phyloP scores from a whole-genome alignment of 208 protist genomes.

The Acanthamoeba triangularis region DNA sequence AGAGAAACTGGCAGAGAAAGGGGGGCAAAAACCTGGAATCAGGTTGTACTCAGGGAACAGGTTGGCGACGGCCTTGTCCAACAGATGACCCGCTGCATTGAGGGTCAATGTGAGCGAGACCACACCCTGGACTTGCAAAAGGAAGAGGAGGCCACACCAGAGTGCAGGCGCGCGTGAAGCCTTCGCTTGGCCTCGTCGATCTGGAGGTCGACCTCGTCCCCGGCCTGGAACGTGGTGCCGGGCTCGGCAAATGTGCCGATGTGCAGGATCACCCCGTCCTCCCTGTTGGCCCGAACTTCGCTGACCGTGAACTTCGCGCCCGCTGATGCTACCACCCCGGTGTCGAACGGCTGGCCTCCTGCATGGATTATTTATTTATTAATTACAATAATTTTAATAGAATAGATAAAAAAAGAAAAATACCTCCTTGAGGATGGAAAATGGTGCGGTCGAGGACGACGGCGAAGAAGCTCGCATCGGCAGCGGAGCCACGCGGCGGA shows the following conservation, averaged over 20 bases:
- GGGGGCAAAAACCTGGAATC: neutral
- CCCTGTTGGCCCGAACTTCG: neutral
- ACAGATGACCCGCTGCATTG: constrained; percentile 22
- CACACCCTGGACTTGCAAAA: neutral
- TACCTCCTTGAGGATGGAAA: constrained; percentile 64
- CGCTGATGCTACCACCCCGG: neutral
- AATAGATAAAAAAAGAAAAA: neutral
- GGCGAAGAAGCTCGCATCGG: neutral
- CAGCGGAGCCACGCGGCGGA: neutral
- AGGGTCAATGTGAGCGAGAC: neutral
- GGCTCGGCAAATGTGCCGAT: constrained; percentile 8
- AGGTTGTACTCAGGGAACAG: constrained; percentile 21
- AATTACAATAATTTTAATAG: neutral
- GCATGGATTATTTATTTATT: neutral
- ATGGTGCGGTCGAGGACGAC: constrained; percentile 55
- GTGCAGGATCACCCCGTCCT: constrained; percentile 39
- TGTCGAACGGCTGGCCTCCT: constrained; percentile 66
- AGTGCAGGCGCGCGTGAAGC: constrained; percentile 60
- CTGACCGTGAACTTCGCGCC: neutral
- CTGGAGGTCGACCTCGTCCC: neutral
- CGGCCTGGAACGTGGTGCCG: neutral
- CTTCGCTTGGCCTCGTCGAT: constrained; percentile 40
- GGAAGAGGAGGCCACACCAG: neutral
- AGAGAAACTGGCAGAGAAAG: neutral
- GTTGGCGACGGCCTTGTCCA: constrained; percentile 52